phyloP scores from a whole-genome alignment of 306 rosid genomes.

The Castanea mollissima region DNA sequence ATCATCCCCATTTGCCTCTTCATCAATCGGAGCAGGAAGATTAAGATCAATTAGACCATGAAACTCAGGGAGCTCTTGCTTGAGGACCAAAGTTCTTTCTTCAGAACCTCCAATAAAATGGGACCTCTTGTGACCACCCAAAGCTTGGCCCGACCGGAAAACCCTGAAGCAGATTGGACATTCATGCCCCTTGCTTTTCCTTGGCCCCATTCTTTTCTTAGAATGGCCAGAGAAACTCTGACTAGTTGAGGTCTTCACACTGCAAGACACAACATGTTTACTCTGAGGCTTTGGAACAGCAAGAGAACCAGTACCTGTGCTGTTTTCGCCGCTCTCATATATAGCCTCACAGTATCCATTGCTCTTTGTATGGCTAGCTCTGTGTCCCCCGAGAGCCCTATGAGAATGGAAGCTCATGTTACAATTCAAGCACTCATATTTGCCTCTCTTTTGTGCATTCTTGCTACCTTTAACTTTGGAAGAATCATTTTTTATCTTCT shows the following conservation, averaged over 20 bases:
- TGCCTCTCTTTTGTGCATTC: constrained; percentile 28
- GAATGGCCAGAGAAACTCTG: constrained; percentile 31
- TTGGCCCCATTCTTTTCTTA: constrained; percentile 48
- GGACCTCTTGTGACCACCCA: constrained; percentile 97
- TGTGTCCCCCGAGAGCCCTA: constrained; percentile 41
- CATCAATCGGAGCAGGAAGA: constrained; percentile 81
- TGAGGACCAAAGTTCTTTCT: constrained; percentile 48
- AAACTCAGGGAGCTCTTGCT: constrained; percentile 36
- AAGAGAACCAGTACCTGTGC: constrained; percentile 43
- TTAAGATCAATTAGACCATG: constrained; percentile 80
- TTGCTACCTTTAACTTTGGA: constrained; percentile 22
- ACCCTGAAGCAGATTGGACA: constrained; percentile 80
- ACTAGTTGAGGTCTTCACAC: constrained; percentile 20
- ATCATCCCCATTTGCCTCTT: constrained; percentile 35
- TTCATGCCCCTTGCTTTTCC: constrained; percentile 66
- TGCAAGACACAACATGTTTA: constrained; percentile 18
- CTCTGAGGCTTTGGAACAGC: constrained; percentile 33
- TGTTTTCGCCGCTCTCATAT: constrained; percentile 65
- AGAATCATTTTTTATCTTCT: constrained; percentile 25
- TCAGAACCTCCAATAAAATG: constrained; percentile 76
- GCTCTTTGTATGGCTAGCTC: constrained; percentile 37
- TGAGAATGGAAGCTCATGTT: constrained; percentile 41
- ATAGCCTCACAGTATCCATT: constrained; percentile 42
- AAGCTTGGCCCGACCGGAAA: constrained; percentile 89
- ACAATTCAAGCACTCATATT: constrained; percentile 35